Percentiles rank a stretch among this genome's conserved stretches.
These are phyloP conservation scores for Casaregolazyma suthepensis DNA, from an alignment of 1,139 yeast species.

Conservation along the genomic window DNA sequence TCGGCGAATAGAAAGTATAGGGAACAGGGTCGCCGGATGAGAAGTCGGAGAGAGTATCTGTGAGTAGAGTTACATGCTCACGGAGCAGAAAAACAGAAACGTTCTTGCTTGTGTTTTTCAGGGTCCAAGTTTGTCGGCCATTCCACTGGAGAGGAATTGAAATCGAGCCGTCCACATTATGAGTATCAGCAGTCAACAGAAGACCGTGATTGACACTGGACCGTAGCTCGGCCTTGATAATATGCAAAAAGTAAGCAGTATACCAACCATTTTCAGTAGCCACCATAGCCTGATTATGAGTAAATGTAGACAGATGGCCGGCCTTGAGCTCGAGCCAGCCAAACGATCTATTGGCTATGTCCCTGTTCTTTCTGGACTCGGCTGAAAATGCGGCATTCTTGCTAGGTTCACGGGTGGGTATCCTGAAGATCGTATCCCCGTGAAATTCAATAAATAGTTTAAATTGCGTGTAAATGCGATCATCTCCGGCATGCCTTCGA, in stretches of 20 bases:
- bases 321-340: constrained; percentile 86
- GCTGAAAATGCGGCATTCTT: constrained; percentile 49
- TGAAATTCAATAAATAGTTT: constrained; percentile 46
- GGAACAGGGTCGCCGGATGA: constrained; percentile 63
- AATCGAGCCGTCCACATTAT: constrained; percentile 49
- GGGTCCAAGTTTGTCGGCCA: constrained; percentile 63
- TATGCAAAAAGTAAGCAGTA: constrained; percentile 44
- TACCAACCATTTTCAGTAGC: constrained; percentile 57
- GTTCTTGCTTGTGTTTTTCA: constrained; percentile 48
- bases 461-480: constrained; percentile 53
- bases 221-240: constrained; percentile 58
- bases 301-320: constrained; percentile 46
- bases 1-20: constrained; percentile 72
- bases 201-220: constrained; percentile 88
- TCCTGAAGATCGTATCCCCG: constrained; percentile 62
- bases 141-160: constrained; percentile 80
- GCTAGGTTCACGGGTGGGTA: constrained; percentile 81
- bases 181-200: constrained; percentile 57
- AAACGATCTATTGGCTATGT: constrained; percentile 49
- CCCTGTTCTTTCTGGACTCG: constrained; percentile 32
- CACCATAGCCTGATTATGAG: constrained; percentile 45
- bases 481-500: constrained; percentile 39
- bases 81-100: constrained; percentile 63
- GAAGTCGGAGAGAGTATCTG: constrained; percentile 74
- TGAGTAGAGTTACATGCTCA: constrained; percentile 72